A percentile compares a stretch with the other conserved stretches of the same genome.
These are phyloP conservation scores for Phialophora chinensis DNA, from an alignment of 2,329 filamentous ascomycete species.

Conservation along the genomic window DNA sequence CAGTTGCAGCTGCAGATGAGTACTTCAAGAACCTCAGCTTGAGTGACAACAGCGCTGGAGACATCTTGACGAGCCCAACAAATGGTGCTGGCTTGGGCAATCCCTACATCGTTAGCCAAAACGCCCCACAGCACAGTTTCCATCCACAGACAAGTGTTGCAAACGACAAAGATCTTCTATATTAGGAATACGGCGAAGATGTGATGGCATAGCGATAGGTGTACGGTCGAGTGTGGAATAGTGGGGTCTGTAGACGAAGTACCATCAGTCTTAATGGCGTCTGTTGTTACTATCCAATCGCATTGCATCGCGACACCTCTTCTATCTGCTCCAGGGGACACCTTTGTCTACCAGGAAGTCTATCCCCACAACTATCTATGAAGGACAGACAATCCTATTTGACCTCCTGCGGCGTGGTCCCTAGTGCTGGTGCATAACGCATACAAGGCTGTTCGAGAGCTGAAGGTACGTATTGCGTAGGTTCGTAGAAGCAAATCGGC, in stretches of 20 bases:
- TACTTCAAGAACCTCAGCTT: conserved; percentile 84
- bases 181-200: conserved; percentile 22
- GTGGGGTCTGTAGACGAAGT: not conserved
- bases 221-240: not conserved
- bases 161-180: conserved; percentile 35
- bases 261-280: not conserved
- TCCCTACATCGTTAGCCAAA: conserved; percentile 77
- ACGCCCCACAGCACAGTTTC: conserved; percentile 76
- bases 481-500: not conserved
- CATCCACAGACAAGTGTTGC: conserved; percentile 70
- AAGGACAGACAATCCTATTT: no score
- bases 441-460: not conserved
- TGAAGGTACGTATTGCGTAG: not conserved
- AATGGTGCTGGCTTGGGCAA: conserved; percentile 43
- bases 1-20: conserved; percentile 82
- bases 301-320: not conserved
- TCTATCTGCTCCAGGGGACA: not conserved
- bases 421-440: not conserved
- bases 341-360: no score
- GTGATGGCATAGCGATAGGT: not conserved
- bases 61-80: conserved; percentile 52
- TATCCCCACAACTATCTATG: no score
- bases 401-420: no score
- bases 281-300: not conserved
- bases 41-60: conserved; percentile 66